Conservation (phyloP, 2,329 filamentous ascomycete genomes). For the Sclerotinia nivalis region DNA sequence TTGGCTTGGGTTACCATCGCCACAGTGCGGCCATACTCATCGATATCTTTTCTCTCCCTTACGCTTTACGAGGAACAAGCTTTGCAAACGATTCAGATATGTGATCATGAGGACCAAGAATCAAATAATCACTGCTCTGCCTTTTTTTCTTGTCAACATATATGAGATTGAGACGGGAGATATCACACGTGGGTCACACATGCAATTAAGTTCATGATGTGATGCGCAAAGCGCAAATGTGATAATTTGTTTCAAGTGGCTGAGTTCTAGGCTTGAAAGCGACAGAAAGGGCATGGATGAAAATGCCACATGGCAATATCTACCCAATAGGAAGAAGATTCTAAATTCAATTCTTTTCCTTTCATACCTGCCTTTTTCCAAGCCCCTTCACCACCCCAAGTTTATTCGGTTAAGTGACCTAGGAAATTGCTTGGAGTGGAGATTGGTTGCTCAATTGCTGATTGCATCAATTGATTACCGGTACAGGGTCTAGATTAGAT, state of each 20-base stretch:
- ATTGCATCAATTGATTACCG: too few species aligned
- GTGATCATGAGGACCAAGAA: conserved; percentile 14
- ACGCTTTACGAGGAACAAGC: conserved; percentile 11
- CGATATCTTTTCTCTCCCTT: neutral
- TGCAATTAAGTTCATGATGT: neutral
- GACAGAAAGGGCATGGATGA: neutral
- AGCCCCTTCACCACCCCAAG: neutral
- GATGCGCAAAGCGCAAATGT: neutral
- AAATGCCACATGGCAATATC: conserved; percentile 7
- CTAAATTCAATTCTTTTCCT: neutral
- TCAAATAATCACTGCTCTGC: neutral
- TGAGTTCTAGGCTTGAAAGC: neutral
- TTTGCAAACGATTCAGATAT: neutral
- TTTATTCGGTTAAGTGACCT: too few species aligned
- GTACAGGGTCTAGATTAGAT: neutral
- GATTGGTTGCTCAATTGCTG: too few species aligned
- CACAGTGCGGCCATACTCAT: conserved; percentile 3
- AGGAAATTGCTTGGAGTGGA: too few species aligned
- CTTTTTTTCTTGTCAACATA: neutral
- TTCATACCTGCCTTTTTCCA: neutral
- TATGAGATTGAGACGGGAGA: neutral
- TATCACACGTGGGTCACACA: conserved; percentile 8
- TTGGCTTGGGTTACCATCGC: neutral
- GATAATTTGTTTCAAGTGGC: conserved; percentile 3
- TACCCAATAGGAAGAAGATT: neutral